Evolutionary conservation across 495 filamentous ascomycete species (phyloP), one percentile per base, ranked within the genome.

Genomic region (Penicillium pancosmium): DNA sequence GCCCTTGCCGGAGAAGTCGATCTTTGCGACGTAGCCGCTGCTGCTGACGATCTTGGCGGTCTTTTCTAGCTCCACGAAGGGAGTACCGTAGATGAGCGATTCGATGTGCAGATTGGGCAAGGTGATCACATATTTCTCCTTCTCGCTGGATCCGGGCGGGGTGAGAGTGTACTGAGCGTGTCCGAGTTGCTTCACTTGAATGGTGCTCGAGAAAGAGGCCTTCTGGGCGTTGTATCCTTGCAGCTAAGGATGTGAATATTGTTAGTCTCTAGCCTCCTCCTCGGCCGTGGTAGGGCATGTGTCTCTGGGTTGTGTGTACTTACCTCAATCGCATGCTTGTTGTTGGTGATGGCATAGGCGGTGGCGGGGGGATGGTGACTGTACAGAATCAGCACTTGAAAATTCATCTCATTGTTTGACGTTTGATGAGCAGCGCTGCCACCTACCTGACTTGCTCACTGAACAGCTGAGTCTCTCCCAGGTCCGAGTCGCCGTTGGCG

Each of bases 201-300:
- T 97, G 11, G 93, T 95, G 59, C 88, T 87, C 33, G 88, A 89
- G 71, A 98, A 97, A 21, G 88, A 92, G 7, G 92, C 94, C 72
- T 97, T 98, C 68, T 97, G 95, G n/a, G 90, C 95, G 64, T 97
- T 97, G 77, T 97, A 97, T 56, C 95, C 94, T 82, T 96, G 86
- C 4, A 98, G 81, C 75, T 89, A 61, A 25, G 43, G 36, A 23
- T 23, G 27, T 6, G 15, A 18, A 46, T 6, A 33, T 5, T n/a
- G 19, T 61, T 50, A 55, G 23, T n/a, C 19, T 49, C 18, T 21
- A 18, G 21, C 27, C 4, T 44, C 27, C 4, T 44, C 4, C 5
- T 7, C 12, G 23, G 36, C 35, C 16, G 35, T 27, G 52, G 25
- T 18, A 36, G 15, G 33, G 31, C 38, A 19, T 9, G 15, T 15